Percentiles rank a stretch among this genome's conserved stretches.
These are phyloP conservation scores for Porcisia hertigi DNA, from an alignment of 208 protist species.

Conservation along the genomic window DNA sequence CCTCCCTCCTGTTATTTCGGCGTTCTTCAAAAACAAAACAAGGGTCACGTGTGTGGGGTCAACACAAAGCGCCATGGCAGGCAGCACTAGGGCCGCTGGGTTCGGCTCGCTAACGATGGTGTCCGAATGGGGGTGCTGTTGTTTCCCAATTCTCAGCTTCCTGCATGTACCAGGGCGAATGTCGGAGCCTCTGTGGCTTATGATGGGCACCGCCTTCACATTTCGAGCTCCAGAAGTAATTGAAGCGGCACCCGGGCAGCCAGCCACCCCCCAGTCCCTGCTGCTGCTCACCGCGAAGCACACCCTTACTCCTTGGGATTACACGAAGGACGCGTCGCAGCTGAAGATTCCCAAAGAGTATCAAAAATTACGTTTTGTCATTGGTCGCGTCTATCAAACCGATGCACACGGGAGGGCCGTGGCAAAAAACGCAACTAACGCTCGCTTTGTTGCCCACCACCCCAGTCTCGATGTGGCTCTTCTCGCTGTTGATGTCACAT, in stretches of 20 bases:
- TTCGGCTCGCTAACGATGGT: background rate
- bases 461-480: constrained; percentile 64
- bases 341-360: constrained; percentile 83
- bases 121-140: constrained; percentile 16
- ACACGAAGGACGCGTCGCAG: constrained; percentile 43
- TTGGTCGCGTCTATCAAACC: constrained; percentile 44
- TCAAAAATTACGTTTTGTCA: constrained; percentile 69
- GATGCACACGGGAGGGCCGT: constrained; percentile 34
- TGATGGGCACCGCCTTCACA: constrained; percentile 83
- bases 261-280: background rate
- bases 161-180: constrained; percentile 84
- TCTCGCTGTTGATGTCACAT: constrained; percentile 25
- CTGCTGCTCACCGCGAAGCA: constrained; percentile 82
- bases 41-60: background rate
- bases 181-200: constrained; percentile 78
- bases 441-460: constrained; percentile 58
- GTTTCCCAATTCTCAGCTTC: constrained; percentile 76
- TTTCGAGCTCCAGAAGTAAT: constrained; percentile 2
- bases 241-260: background rate
- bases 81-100: background rate
- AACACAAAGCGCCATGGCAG: background rate
- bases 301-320: constrained; percentile 78
- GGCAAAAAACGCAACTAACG: constrained; percentile 12
- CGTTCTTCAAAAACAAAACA: too few species aligned
- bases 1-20: background rate